These are phyloP conservation scores for Globisporangium lucens DNA, from an alignment of 352 stramenopile species.

Conservation along the genomic window DNA sequence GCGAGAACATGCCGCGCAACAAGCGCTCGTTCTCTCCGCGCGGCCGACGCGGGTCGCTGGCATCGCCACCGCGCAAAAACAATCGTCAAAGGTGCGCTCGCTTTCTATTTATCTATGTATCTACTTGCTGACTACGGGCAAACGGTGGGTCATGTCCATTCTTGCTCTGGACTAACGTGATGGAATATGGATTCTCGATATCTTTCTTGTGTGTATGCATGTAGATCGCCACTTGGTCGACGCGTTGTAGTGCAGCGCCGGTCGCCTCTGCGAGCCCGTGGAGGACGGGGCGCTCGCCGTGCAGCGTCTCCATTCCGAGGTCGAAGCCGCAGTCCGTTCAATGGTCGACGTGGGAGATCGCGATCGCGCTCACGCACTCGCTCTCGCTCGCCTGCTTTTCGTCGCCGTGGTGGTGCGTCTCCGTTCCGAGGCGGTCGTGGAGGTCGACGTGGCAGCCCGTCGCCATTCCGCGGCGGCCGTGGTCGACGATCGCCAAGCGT, in stretches of 20 bases:
- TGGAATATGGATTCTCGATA: neutral
- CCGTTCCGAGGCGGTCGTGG: constrained; percentile 31
- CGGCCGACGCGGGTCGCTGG: neutral
- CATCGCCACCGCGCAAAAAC: constrained; percentile 15
- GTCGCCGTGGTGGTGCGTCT: constrained; percentile 36
- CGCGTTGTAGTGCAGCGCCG: constrained; percentile 11
- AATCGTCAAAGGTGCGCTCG: constrained; percentile 11
- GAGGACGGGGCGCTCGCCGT: constrained; percentile 23
- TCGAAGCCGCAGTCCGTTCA: constrained; percentile 37
- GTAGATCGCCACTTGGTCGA: constrained; percentile 5
- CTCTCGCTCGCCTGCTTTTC: constrained; percentile 37
- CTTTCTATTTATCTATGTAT: neutral
- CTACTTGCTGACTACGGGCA: neutral
- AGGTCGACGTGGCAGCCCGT: constrained; percentile 17
- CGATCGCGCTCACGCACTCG: constrained; percentile 24
- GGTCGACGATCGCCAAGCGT: constrained; percentile 16
- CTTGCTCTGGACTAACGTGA: neutral
- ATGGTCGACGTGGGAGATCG: constrained; percentile 17
- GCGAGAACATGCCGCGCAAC: constrained; percentile 7
- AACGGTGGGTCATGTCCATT: neutral
- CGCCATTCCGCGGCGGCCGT: constrained; percentile 9
- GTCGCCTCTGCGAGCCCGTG: constrained; percentile 24
- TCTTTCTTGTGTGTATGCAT: constrained; percentile 8
- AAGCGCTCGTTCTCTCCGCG: constrained; percentile 17
- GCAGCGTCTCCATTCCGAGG: constrained; percentile 48